phyloP scores from a whole-genome alignment of 768 basidiomycete species.

The Termitomyces sp. region DNA sequence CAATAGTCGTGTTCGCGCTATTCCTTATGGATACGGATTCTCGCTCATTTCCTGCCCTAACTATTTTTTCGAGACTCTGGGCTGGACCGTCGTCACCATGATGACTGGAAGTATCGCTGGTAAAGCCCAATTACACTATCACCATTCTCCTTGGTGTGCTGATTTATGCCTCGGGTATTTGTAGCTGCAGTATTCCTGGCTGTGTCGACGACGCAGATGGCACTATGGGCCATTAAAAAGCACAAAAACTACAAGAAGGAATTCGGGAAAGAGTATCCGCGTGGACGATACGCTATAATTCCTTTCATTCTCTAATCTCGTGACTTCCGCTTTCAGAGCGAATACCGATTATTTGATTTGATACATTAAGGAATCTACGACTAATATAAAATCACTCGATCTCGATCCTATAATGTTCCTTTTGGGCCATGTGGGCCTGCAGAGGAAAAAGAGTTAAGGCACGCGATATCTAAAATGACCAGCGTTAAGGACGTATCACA shows the following conservation, averaged over 20 bases:
- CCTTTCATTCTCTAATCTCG: constrained; percentile 57
- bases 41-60: constrained; percentile 84
- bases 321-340: neutral
- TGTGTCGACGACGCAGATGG: constrained; percentile 66
- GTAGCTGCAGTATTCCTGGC: constrained; percentile 62
- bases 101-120: constrained; percentile 79
- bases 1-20: constrained; percentile 72
- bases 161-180: neutral
- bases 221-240: constrained; percentile 87
- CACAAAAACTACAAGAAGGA: constrained; percentile 88
- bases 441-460: no score
- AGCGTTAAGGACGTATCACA: no score
- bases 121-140: constrained; percentile 30
- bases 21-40: constrained; percentile 94
- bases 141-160: neutral
- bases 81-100: constrained; percentile 62
- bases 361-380: neutral
- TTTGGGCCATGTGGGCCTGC: neutral
- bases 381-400: neutral
- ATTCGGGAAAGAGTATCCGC: constrained; percentile 83
- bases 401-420: neutral
- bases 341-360: neutral
- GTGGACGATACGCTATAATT: constrained; percentile 68
- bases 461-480: no score
- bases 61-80: constrained; percentile 87